Base-by-base conservation (phyloP, 805 yeast species). In the Danielia oregonensis region DNA sequence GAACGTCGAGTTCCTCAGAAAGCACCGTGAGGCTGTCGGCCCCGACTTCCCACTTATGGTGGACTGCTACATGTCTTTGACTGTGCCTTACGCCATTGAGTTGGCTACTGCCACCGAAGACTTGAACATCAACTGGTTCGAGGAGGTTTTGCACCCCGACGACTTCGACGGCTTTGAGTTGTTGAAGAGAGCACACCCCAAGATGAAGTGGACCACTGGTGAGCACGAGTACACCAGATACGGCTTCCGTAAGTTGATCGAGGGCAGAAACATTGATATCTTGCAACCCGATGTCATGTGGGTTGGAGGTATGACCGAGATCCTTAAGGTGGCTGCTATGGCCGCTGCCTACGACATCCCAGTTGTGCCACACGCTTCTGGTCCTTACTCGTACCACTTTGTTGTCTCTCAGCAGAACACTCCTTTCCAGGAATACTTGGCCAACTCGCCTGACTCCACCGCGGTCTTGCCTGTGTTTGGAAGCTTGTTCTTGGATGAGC, bases 341-440 rank as follows among this genome's bases (percentile, higher is more conserved):
- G 76, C 76, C 17, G 73, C 73, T 30, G 75, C 76, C 13, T 71
- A 71, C 43, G 76, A 71, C 42, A 67, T 70, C 32, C 77, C 76
- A 17, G 73, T 71, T 29, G 76, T 71, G 36, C 75, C 75, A 23
- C 76, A 71, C 44, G 76, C 76, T 22, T 65, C 72, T n/a, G 76
- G 76, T 38, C 73, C 75, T 26, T 70, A 71, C 52, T 68, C 74
- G 4, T 70, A 71, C 52, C 76, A 70, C 48, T 70, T 70, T 43
- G 74, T 70, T 31, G 68, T 65, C 12, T 65, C 73, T 10, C 76
- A 69, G 44, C 60, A 61, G 40, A 70, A 71, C 49, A 69, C 76
- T 19, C 76, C 76, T 27, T 71, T 71, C 64, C n/a, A n/a, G 76
- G 76, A 70, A 49, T 71, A 71, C 41, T 54, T 71, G 32, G 72